A percentile compares a stretch with the other conserved stretches of the same genome.
Conservation (phyloP, 208 protist species). For the Acanthamoeba royreba region DNA sequence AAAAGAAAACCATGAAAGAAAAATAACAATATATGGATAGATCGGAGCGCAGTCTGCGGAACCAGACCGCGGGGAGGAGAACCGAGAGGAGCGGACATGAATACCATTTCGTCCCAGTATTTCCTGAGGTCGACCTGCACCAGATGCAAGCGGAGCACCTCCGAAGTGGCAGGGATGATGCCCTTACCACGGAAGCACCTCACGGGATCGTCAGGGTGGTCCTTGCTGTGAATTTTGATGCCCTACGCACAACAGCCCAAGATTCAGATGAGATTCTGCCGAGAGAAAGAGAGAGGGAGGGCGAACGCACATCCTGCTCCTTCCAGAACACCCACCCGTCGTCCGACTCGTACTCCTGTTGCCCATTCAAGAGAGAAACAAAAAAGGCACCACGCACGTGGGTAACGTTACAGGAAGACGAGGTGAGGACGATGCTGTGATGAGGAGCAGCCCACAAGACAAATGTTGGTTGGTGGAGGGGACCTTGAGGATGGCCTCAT, state of each 20-base stretch:
- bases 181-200: constrained; percentile 6
- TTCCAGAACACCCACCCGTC: constrained; percentile 23
- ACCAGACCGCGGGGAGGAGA: too few species aligned
- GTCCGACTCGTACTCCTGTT: background rate
- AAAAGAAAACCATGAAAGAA: background rate
- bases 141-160: background rate
- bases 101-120: background rate
- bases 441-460: background rate
- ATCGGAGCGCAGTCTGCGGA: background rate
- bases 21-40: background rate
- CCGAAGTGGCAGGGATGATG: background rate
- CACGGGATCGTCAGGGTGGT: background rate
- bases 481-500: background rate
- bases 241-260: background rate
- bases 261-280: background rate
- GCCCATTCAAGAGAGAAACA: background rate
- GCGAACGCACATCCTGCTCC: background rate
- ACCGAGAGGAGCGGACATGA: too few species aligned
- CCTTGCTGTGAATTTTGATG: background rate
- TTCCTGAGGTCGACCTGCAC: background rate
- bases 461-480: background rate
- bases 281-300: background rate
- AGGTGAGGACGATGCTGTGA: too few species aligned
- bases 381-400: too few species aligned
- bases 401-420: too few species aligned